Base-by-base conservation (phyloP, 306 rosid species). In the Pyrus betulifolia region DNA sequence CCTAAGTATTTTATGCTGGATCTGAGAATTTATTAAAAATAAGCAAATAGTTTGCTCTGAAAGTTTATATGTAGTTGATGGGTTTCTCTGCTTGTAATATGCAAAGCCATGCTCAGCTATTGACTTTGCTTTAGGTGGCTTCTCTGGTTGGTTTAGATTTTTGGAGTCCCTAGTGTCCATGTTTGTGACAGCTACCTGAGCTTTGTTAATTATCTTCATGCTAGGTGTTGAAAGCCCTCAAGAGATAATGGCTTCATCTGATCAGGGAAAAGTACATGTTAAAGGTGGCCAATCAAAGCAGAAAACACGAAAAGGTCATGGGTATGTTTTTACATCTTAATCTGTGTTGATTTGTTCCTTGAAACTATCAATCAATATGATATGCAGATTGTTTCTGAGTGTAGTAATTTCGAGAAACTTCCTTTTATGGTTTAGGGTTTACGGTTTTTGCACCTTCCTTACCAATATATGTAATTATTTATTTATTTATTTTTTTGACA, bases 271-370 rank as follows among this genome's bases (percentile, higher is more conserved):
- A 86, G 84, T 72, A 52, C 62, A 61, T 23, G 79, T 62, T 28
- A 94, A 91, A 90, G 78, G 87, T 72, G 81, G 92, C 68, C 93
- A 86, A 65, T 54, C 75, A 55, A 95, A 92, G 84, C 93, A 90
- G 76, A 91, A 85, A 84, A 12, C 86, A 58, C 82, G 86, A 76
- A 92, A 95, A 76, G 89, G 94, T 40, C 96, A 93, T 76, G 98
- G 98, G 98, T 95, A 82, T 52, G 89, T 80, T 72, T 86, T 61
- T 60, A 81, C 57, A 74, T 51, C 35, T 73, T 81, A 67, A 30
- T 65, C 68, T 44, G 30, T 69, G 42, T 67, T 44, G 2, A 19
- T 63, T 51, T 63, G 54, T 11, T 11, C 17, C 4, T 11, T 27
- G 3, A 38, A 67, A 27, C 72, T 17, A 21, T 38, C 25, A 22